Evolutionary conservation across 768 basidiomycete genomes (phyloP).

Genomic region (Rhodotorula graminis): DNA sequence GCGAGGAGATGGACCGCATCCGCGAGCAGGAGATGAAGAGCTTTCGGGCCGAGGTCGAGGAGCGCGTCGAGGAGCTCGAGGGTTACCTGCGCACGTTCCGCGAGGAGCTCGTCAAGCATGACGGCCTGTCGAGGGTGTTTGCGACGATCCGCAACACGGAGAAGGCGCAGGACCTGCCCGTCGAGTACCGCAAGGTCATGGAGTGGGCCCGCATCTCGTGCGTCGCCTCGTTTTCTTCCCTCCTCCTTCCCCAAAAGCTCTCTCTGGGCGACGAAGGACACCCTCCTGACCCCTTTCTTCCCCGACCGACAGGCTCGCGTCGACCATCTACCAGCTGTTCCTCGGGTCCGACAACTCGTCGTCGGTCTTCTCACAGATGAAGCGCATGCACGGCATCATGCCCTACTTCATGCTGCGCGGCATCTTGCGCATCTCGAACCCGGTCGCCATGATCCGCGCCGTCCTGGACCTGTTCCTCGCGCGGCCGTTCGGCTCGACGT

Average conservation of each 20-base stretch:
- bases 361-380: constrained; percentile 77
- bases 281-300: too few species aligned
- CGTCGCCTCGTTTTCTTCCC: constrained; percentile 18
- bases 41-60: constrained; percentile 81
- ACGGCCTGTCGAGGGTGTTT: constrained; percentile 85
- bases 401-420: constrained; percentile 95
- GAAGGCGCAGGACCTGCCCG: constrained; percentile 68
- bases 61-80: constrained; percentile 76
- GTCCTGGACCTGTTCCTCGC: constrained; percentile 93
- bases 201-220: constrained; percentile 98
- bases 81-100: constrained; percentile 80
- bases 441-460: constrained; percentile 86
- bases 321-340: constrained; percentile 91
- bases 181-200: constrained; percentile 78
- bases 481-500: constrained; percentile 89
- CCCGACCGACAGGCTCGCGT: constrained; percentile 64
- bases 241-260: constrained; percentile 1
- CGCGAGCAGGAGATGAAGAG: constrained; percentile 79
- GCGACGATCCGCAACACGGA: constrained; percentile 76
- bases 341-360: constrained; percentile 89
- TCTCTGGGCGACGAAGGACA: too few species aligned
- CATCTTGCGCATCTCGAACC: constrained; percentile 86
- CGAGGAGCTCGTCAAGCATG: constrained; percentile 73
- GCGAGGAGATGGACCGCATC: constrained; percentile 82
- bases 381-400: constrained; percentile 91